These are phyloP conservation scores for Botrytis hyacinthi DNA, from an alignment of 2,329 filamentous ascomycete genomes.

Conservation along the genomic window DNA sequence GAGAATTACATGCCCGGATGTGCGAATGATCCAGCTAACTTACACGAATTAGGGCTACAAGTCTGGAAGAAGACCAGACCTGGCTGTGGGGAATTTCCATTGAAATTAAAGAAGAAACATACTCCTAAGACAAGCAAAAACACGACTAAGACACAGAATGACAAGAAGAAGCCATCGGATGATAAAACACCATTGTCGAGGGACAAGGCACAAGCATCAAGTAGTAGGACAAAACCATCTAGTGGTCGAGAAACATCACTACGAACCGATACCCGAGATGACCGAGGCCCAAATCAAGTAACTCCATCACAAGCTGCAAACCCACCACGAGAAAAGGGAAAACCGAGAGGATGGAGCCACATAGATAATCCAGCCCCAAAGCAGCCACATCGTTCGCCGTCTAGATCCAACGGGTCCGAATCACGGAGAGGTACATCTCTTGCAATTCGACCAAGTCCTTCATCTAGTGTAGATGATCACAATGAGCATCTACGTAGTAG, in stretches of 20 bases:
- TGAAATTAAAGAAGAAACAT: not conserved
- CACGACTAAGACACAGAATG: not conserved
- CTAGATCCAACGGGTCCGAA: too few species aligned
- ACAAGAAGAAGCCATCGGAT: not conserved
- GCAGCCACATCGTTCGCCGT: not conserved
- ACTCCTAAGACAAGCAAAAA: not conserved
- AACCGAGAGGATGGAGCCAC: too few species aligned
- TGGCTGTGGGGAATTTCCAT: not conserved
- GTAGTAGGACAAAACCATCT: not conserved
- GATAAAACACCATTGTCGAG: not conserved
- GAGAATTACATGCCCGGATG: not conserved
- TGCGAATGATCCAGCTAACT: accelerated
- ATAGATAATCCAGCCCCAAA: not conserved
- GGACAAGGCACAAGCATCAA: not conserved
- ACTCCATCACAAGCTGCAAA: too few species aligned
- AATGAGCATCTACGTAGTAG: too few species aligned
- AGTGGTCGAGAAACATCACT: too few species aligned
- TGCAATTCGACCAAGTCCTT: not conserved
- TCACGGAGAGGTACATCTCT: not conserved
- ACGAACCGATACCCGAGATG: too few species aligned
- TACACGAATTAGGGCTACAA: not conserved
- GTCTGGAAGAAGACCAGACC: not conserved
- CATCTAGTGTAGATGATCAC: too few species aligned
- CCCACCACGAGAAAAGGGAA: too few species aligned
- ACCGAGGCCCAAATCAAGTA: not conserved